phyloP scores from a whole-genome alignment of 2,329 filamentous ascomycete species.

The Neofusicoccum sp. region DNA sequence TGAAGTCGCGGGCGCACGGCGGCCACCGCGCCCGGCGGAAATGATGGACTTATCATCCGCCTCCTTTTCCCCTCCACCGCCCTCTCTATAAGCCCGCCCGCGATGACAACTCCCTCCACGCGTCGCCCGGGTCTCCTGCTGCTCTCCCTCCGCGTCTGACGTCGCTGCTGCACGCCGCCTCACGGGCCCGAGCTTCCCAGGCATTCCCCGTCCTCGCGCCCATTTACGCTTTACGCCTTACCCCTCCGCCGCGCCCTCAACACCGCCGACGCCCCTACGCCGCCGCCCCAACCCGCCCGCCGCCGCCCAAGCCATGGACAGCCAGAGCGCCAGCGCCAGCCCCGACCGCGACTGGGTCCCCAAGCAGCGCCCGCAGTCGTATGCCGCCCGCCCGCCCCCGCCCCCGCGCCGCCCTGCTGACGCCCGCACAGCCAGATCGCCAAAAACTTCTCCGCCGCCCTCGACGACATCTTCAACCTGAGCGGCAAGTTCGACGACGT shows the following conservation, averaged over 20 bases:
- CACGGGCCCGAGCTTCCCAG: slow-evolving; percentile 17
- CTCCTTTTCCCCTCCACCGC: slow-evolving; percentile 32
- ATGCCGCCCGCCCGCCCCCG: slow-evolving; percentile 40
- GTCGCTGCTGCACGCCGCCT: slow-evolving; percentile 5
- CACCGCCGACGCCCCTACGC: slow-evolving; percentile 21
- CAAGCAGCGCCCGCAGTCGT: slow-evolving; percentile 82
- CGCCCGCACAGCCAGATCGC: slow-evolving; percentile 71
- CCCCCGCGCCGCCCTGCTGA: slow-evolving; percentile 18
- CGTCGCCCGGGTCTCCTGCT: slow-evolving; percentile 20
- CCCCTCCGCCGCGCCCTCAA: slow-evolving; percentile 21
- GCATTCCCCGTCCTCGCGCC: slow-evolving; percentile 2
- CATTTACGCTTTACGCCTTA: neutral
- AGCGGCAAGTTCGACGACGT: slow-evolving; percentile 76
- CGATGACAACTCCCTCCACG: slow-evolving; percentile 13
- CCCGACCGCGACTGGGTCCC: slow-evolving; percentile 80
- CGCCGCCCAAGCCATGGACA: slow-evolving; percentile 31
- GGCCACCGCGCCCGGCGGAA: slow-evolving; percentile 19
- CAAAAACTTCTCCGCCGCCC: slow-evolving; percentile 79
- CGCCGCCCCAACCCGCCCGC: slow-evolving; percentile 19
- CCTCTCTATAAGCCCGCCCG: slow-evolving; percentile 18
- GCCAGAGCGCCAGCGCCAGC: slow-evolving; percentile 64
- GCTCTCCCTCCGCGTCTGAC: slow-evolving; percentile 14
- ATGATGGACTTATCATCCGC: slow-evolving; percentile 23
- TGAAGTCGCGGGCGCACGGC: slow-evolving; percentile 8
- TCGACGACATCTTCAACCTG: slow-evolving; percentile 88